These are phyloP conservation scores for Monilinia vaccinii-corymbosi DNA, from an alignment of 2,329 filamentous ascomycete genomes.

Conservation along the genomic window DNA sequence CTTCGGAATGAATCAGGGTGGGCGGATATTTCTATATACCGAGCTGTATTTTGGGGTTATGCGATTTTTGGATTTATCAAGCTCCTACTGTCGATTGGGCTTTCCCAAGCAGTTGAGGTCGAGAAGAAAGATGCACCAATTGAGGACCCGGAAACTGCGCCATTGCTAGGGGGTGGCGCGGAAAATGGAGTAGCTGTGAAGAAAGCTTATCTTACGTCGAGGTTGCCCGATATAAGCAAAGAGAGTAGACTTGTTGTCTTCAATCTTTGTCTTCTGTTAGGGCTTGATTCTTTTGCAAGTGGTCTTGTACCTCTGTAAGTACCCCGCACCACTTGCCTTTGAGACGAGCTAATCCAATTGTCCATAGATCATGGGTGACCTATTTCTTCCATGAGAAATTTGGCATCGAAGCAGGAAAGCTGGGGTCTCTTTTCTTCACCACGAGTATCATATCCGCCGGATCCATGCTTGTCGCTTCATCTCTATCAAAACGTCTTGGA, in stretches of 20 bases:
- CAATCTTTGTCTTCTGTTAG: constrained; percentile 58
- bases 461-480: constrained; percentile 44
- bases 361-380: constrained; percentile 47
- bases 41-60: constrained; percentile 48
- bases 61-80: constrained; percentile 49
- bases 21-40: constrained; percentile 40
- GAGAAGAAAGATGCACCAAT: constrained; percentile 30
- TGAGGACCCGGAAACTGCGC: constrained; percentile 24
- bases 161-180: constrained; percentile 21
- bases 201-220: constrained; percentile 20
- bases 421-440: constrained; percentile 47
- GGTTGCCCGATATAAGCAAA: constrained; percentile 49
- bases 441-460: constrained; percentile 42
- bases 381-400: constrained; percentile 46
- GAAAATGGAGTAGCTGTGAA: constrained; percentile 19
- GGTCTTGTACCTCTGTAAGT: constrained; percentile 57
- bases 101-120: constrained; percentile 36
- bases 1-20: constrained; percentile 37
- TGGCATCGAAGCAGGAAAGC: constrained; percentile 37
- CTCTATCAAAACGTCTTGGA: constrained; percentile 45
- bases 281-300: constrained; percentile 59
- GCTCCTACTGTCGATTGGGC: constrained; percentile 39
- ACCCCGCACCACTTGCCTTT: not conserved
- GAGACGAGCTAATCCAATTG: constrained; percentile 31
- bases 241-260: constrained; percentile 46